Evolutionary conservation across 352 stramenopile genomes (phyloP), one percentile per base, ranked within the genome.

Genomic region (Aphanomyces invadans): DNA sequence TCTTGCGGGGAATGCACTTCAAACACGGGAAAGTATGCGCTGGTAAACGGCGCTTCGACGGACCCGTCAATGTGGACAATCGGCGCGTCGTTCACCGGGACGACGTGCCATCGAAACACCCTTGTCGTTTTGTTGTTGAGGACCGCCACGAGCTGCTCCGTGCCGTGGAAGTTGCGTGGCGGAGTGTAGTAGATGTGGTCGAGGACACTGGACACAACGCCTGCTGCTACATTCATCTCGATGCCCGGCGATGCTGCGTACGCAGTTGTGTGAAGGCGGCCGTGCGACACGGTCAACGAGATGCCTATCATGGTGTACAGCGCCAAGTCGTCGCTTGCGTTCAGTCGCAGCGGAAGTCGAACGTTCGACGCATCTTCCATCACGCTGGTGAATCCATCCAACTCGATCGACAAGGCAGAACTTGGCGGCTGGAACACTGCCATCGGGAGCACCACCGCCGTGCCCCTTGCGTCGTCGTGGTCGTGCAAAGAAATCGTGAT

Each of bases 1-100:
- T 45, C 39, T 57, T 66, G 38, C n/a, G 5, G 46, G 28, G 46
- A 17, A 10, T 17, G 11, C 46, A 54, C 28, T 0, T 12, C 46
- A 54, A 54, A 54, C 9, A 54, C 23, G 19, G 46, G 46, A 1
- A 54, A 54, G 9, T 54, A 1, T 21, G 1, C 10, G 9, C 17
- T 29, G 19, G 46, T 21, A 54, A 54, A 54, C 1, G 28, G 49
- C n/a, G 38, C 59, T 56, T 56, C 38, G 46, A 42, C 29, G 1
- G 59, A 66, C n/a, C 59, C 59, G 21, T 66, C 23, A 31, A 66
- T 66, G 59, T 55, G 59, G 7, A 66, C 7, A 1, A 44, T 33
- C 31, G 59, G 59, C 4, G 59, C 10, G 31, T 66, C 59, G 28
- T 26, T 25, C 17, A 66, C 59, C 15, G 59, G 25, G 0, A 26